phyloP scores from a whole-genome alignment of 306 rosid species.

The Chamaecrista fasciculata region DNA sequence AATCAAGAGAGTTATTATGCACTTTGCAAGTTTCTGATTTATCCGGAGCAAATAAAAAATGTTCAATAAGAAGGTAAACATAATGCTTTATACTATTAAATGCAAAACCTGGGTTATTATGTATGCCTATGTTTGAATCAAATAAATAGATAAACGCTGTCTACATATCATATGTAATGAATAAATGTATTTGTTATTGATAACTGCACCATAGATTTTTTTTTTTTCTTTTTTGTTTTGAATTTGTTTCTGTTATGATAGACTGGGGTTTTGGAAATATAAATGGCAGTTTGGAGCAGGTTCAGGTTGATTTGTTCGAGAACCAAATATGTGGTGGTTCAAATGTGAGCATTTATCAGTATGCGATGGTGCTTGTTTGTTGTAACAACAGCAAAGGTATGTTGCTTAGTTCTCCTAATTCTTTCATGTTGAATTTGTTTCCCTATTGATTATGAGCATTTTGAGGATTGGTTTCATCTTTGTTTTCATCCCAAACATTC shows the following conservation, averaged over 20 bases:
- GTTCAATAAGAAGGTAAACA: constrained; percentile 65
- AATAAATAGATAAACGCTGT: neutral
- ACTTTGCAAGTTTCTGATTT: constrained; percentile 52
- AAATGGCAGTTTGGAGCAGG: constrained; percentile 99
- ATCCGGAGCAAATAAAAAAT: constrained; percentile 36
- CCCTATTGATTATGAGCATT: constrained; percentile 17
- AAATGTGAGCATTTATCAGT: constrained; percentile 79
- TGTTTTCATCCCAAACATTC: constrained; percentile 6
- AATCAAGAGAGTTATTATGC: constrained; percentile 60
- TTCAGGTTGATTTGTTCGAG: constrained; percentile 86
- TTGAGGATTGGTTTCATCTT: neutral
- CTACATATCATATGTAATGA: neutral
- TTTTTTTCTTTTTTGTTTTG: constrained; percentile 19
- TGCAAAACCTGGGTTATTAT: neutral
- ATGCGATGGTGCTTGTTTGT: constrained; percentile 70
- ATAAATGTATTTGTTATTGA: constrained; percentile 14
- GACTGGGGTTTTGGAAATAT: constrained; percentile 76
- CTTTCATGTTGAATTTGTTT: constrained; percentile 3
- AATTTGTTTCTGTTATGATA: constrained; percentile 46
- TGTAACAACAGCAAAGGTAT: constrained; percentile 56
- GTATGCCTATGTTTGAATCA: neutral
- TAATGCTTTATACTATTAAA: neutral
- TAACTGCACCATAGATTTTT: neutral
- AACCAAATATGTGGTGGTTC: constrained; percentile 75
- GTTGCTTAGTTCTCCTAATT: constrained; percentile 20